Base-by-base conservation (phyloP, 176 grass and related monocot species). In the Poa pratensis region DNA sequence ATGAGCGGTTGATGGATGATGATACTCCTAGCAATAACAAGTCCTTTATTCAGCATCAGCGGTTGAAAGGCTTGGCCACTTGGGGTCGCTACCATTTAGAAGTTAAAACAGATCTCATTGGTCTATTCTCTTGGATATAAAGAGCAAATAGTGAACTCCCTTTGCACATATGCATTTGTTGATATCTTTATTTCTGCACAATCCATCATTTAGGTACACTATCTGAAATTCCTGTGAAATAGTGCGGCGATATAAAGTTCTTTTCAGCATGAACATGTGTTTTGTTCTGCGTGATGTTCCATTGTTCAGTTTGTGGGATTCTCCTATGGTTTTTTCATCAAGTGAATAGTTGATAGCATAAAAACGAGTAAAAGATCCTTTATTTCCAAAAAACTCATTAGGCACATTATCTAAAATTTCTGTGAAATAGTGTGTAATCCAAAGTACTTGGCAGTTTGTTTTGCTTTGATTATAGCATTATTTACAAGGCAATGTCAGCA, bases 61-160 rank as follows among this genome's bases (percentile, higher is more conserved):
- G 3, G 37, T 82, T 22, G 14, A 60, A 19, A 19, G 34, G 40
- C 57, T n/a, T 16, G 68, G 66, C 9, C n/a, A 23, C 19, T 78
- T 20, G 23, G 4, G 45, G 19, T 74, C 4, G 37, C n/a, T 88
- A 11, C 16, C 52, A 52, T 78, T 59, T 49, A 49, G 57, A 71
- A 48, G 45, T 88, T 40, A 67, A 16, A 53, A 4, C 65, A n/a
- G 4, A 78, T 49, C 1, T n/a, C 9, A 59, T 66, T 75, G 19
- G 6, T 73, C 64, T 54, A 28, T 43, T 83, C 30, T 80, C 68
- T 57, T 68, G 24, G 14, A 7, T 68, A 54, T 85, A 68, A 69
- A 77, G 11, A 79, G 54, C 28, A 58, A 68, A 20, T 2, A 15
- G 37, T 54, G 63, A 34, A 17, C 37, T 80, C 4, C 1, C 13